Conservation (phyloP, 2,329 filamentous ascomycete genomes). For the Trichoderma cornu-damae region DNA sequence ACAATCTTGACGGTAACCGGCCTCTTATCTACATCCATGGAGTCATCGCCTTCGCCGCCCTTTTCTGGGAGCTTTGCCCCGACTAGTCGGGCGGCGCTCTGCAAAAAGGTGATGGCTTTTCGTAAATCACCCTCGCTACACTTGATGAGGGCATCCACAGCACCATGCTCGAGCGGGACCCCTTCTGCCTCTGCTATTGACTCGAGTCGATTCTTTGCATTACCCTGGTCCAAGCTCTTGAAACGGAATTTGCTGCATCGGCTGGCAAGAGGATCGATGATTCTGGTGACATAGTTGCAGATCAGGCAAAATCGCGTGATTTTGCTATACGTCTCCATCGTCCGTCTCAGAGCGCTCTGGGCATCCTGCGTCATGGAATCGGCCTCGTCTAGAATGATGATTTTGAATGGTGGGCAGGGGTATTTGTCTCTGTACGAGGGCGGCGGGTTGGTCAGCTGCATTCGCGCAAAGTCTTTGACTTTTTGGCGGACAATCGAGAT, state of each 20-base stretch:
- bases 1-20: conserved; percentile 71
- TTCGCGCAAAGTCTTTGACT: conserved; percentile 95
- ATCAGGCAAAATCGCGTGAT: conserved; percentile 97
- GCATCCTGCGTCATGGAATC: conserved; percentile 99
- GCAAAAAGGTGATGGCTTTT: conserved; percentile 93
- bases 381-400: conserved; percentile 96
- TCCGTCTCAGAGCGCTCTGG: conserved; percentile 83
- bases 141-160: conserved; percentile 74
- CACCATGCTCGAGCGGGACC: conserved; percentile 70
- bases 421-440: conserved; percentile 65
- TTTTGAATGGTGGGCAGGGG: conserved; percentile 96
- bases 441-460: conserved; percentile 82
- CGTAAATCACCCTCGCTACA: conserved; percentile 92
- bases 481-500: conserved; percentile 97
- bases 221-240: conserved; percentile 86
- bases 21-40: conserved; percentile 57
- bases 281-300: conserved; percentile 97
- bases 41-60: conserved; percentile 51
- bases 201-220: conserved; percentile 71
- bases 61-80: conserved; percentile 54
- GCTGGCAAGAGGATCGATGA: conserved; percentile 92
- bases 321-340: conserved; percentile 96
- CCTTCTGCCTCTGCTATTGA: conserved; percentile 78
- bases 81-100: conserved; percentile 86
- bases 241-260: conserved; percentile 97